Conservation (phyloP, 2,329 filamentous ascomycete genomes). For the Celoporthe dispersa region DNA sequence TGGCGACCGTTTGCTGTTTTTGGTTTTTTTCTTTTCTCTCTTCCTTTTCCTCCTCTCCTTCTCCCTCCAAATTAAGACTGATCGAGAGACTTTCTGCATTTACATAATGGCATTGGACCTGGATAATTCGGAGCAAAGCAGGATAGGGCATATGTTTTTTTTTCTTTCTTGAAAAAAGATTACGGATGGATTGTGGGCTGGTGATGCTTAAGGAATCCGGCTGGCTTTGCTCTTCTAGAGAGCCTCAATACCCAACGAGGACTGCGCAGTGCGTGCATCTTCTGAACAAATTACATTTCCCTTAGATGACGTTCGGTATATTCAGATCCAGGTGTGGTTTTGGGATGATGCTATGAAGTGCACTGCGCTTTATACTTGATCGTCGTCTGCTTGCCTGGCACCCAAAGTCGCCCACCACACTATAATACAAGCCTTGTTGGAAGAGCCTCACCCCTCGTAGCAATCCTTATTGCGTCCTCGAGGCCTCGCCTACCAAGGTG, state of each 20-base stretch:
- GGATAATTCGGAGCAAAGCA: background rate
- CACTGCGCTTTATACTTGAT: background rate
- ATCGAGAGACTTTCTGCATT: constrained; percentile 1
- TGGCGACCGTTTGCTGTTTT: background rate
- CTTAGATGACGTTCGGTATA: background rate
- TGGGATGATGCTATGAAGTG: background rate
- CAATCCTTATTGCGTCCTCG: background rate
- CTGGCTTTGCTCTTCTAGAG: background rate
- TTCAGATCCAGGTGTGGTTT: background rate
- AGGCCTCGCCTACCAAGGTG: background rate
- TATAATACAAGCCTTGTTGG: background rate
- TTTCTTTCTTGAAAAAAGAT: background rate
- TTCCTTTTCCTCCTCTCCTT: background rate
- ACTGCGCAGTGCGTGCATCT: background rate
- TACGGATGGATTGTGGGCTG: background rate
- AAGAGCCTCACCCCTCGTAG: background rate
- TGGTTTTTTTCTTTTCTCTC: background rate
- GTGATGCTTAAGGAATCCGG: background rate
- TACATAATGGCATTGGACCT: background rate
- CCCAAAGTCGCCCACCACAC: background rate
- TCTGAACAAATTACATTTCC: background rate
- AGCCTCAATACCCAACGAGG: background rate
- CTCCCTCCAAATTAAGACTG: background rate
- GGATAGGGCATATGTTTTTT: background rate
- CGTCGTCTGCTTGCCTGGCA: background rate